Percentiles rank a stretch among this genome's conserved stretches.
phyloP scores from a whole-genome alignment of 192 early-diverging fungal genomes.

The Coemansia nantahalensis region DNA sequence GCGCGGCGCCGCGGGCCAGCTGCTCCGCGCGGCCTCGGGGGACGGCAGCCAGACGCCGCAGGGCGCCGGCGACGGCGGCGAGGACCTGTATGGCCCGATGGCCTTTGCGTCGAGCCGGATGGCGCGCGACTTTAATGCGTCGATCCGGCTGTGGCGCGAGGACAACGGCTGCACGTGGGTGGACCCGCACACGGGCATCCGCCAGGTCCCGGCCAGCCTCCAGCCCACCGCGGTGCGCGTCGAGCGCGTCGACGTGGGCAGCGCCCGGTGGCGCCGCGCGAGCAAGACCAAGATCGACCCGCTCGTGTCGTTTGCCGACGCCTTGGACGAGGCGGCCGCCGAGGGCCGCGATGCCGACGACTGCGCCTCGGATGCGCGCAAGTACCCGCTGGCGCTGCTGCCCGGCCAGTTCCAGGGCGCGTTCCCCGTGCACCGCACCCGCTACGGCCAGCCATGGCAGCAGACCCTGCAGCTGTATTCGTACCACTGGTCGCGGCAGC shows the following conservation, averaged over 20 bases:
- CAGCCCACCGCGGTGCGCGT: conserved; percentile 33
- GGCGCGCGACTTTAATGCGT: conserved; percentile 44
- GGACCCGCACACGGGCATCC: conserved; percentile 48
- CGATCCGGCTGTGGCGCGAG: conserved; percentile 46
- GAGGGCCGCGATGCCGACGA: background rate
- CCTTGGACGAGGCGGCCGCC: background rate
- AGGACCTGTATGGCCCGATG: conserved; percentile 34
- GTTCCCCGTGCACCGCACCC: conserved; percentile 39
- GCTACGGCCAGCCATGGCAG: conserved; percentile 34
- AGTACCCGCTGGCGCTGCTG: conserved; percentile 44
- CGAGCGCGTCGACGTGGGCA: conserved; percentile 10
- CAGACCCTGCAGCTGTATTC: conserved; percentile 34
- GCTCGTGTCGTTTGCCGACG: conserved; percentile 22
- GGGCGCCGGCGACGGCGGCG: background rate
- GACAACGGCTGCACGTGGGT: conserved; percentile 51
- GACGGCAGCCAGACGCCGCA: background rate
- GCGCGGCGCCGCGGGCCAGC: background rate
- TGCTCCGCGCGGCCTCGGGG: background rate
- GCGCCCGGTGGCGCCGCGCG: conserved; percentile 1
- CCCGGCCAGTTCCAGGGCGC: conserved; percentile 45
- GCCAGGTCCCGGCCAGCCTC: conserved; percentile 34
- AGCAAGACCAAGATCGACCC: conserved; percentile 12
- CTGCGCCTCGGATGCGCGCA: conserved; percentile 5
- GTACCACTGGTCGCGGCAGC: conserved; percentile 30
- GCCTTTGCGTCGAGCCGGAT: conserved; percentile 33